Evolutionary conservation across 768 basidiomycete species (phyloP), one percentile per base, ranked within the genome.

Genomic region (Podaxis sp.): DNA sequence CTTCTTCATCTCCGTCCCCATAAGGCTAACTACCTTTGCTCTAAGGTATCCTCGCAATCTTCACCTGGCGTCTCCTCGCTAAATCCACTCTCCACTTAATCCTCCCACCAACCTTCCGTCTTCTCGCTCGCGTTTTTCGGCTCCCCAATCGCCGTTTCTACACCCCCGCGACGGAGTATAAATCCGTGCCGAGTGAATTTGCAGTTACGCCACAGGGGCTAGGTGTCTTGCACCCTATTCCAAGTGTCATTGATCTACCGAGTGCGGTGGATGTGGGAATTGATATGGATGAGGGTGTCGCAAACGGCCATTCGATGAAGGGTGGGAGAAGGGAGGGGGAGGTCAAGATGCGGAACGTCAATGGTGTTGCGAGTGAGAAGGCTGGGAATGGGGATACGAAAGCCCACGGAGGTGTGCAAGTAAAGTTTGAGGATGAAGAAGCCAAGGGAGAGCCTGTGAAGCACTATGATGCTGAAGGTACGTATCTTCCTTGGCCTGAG

Each of bases 131-230:
- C 30, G 79, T 85, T 42, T 82, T 93, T 69, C 79, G 79, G 7
- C 84, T 98, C 3, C 96, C 96, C 0, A 86, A 87, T 64, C 84
- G 96, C 9, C 82, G 93, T 15, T 94, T 93, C 76, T 97, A 99
- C 73, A 91, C 88, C 4, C 90, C 94, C 30, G 93, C 95, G 33
- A 95, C 94, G 68, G 95, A 95, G 68, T 97, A 97, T 73, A 82
- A 80, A 33, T 81, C 74, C 28, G 85, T 92, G 1, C 89, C 89
- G 0, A 76, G 83, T 38, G 85, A 88, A 64, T 79, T 81, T 66
- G 75, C 75, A 13, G 65, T 70, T 24, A 71, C 65, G 8, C 68
- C 65, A n/a, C 76, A 75, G 22, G 76, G 79, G 5, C 73, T 75
- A 49, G 79, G 74, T 62, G 82, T 80, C 1, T 74, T 95, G 52